These are phyloP conservation scores for Tillandsia fasciculata DNA, from an alignment of 176 grass and related monocot genomes.

Conservation along the genomic window DNA sequence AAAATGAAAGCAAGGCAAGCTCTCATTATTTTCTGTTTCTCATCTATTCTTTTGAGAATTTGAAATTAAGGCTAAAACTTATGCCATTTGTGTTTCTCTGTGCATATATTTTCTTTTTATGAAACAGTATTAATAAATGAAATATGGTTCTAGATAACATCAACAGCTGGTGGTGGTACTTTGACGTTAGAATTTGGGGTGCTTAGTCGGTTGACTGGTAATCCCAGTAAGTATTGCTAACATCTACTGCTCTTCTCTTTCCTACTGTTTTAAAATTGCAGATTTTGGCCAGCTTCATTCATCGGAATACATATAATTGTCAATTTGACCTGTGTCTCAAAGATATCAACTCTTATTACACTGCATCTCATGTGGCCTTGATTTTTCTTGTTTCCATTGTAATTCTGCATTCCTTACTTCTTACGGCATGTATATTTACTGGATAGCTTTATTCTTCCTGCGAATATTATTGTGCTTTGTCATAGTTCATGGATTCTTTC, in stretches of 20 bases:
- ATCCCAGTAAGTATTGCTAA: slow-evolving; percentile 39
- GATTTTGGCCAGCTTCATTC: neutral
- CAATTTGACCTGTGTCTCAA: neutral
- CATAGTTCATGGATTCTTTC: neutral
- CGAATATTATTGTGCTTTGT: neutral
- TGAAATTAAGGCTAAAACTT: neutral
- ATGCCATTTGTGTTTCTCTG: neutral
- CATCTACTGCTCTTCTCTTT: neutral
- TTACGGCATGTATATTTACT: too few species aligned
- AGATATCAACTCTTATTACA: neutral
- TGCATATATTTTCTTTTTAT: neutral
- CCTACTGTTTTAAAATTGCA: neutral
- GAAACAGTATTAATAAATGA: slow-evolving; percentile 18
- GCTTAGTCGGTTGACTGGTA: slow-evolving; percentile 84
- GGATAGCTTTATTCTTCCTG: neutral
- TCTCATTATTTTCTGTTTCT: slow-evolving; percentile 19
- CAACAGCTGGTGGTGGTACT: slow-evolving; percentile 92
- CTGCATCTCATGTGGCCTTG: neutral
- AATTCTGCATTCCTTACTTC: too few species aligned
- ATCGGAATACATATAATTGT: neutral
- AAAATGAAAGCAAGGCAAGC: slow-evolving; percentile 96
- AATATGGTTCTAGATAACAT: slow-evolving; percentile 69
- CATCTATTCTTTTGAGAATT: neutral
- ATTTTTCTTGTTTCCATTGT: neutral
- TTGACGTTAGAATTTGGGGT: slow-evolving; percentile 89